Evolutionary conservation across 441 rosid species (phyloP).

Genomic region (Euphorbia schlechtendalii): DNA sequence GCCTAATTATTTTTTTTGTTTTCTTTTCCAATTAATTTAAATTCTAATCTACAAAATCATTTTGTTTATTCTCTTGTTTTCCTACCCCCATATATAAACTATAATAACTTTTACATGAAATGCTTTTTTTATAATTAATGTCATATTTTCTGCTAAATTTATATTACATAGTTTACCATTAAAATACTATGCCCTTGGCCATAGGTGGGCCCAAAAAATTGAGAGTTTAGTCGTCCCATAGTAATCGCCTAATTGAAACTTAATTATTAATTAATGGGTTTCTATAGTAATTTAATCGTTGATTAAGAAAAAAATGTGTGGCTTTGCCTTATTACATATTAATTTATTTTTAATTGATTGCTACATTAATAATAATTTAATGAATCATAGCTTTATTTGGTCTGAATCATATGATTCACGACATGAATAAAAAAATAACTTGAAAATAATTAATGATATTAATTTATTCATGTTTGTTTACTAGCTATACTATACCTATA

Average conservation of each 20-base stretch:
- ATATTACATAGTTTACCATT: no score
- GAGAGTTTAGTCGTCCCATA: no score
- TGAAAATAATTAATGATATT: not conserved
- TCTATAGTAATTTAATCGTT: not conserved
- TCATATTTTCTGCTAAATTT: no score
- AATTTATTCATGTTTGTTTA: not conserved
- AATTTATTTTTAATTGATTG: not conserved
- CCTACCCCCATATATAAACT: not conserved
- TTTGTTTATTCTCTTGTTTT: slow-evolving; percentile 25
- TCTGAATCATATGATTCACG: slow-evolving; percentile 34
- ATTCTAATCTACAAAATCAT: slow-evolving; percentile 34
- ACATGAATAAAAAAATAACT: slow-evolving; percentile 19
- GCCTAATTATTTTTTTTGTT: no score
- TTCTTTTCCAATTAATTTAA: no score
- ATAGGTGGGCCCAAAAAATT: no score
- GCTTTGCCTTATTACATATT: not conserved
- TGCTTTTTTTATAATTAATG: not conserved
- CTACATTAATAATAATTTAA: slow-evolving; percentile 3
- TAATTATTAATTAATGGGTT: no score
- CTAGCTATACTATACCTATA: no score
- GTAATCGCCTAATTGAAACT: no score
- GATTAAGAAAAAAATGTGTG: not conserved
- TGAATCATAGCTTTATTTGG: not conserved
- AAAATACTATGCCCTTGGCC: no score
- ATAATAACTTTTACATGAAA: no score